Base-by-base conservation (phyloP, 441 rosid genomes). In the Populus trichocarpa region DNA sequence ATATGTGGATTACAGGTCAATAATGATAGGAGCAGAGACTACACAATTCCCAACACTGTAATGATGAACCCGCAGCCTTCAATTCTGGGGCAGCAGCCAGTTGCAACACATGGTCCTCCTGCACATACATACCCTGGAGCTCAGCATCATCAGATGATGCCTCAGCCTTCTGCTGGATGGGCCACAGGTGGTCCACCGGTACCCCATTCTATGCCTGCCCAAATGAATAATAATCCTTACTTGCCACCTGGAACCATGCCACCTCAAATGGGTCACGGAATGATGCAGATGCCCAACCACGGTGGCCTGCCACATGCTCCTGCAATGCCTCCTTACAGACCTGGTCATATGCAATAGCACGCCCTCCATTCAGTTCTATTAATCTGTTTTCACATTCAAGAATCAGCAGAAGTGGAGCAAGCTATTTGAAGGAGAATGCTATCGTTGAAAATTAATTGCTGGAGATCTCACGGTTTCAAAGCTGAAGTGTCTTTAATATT, bases 1-100 rank as follows among this genome's bases (percentile, higher is more conserved):
- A 35, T 74, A 18, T 68, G 38, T 23, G 38, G 32, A 53, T 76
- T 83, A 64, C 91, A 96, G 99, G 91, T 90, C 77, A 94, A 94
- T 85, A 96, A 94, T 69, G 99, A 94, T 75, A 82, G 98, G 75
- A 94, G 98, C 85, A 89, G 98, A 83, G 97, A 96, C 81, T 94
- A 92, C 79, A 94, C 98, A 3, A 71, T 89, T 65, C 92, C 97
- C 32, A 86, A 75, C 88, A 74, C 89, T 38, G 80, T 85, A 3
- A 81, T 88, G 87, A 36, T 84, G 74, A 90, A 84, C 82, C 74
- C 88, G 12, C 98, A 91, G 79, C 94, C 95, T 26, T 88, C 96
- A 26, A 70, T 88, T 76, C 81, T 90, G 36, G 84, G 96, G 77
- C 92, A 95, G 76, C 98, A 91, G 72, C 98, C 94, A 3, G 83